Evolutionary conservation across 2,329 filamentous ascomycete species (phyloP).

Genomic region (Salinomyces thailandicus): DNA sequence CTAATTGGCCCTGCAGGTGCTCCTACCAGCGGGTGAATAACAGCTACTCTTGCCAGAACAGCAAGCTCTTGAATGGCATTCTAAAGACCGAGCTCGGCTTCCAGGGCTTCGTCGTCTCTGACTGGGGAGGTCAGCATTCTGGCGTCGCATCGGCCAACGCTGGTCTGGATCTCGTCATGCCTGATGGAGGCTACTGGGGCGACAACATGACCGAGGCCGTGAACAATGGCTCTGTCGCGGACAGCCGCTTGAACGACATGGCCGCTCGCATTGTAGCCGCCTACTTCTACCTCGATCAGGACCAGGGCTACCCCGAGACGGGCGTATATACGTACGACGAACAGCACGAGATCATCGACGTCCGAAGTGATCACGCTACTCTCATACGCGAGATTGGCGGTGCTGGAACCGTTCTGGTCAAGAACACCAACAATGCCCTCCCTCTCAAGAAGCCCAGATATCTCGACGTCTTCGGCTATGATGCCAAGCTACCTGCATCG

Average conservation of each 20-base stretch:
- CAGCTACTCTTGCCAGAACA: conserved; percentile 58
- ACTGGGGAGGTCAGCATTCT: conserved; percentile 28
- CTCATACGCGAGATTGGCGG: conserved; percentile 44
- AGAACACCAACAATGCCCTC: conserved; percentile 50
- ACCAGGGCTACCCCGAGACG: conserved; percentile 48
- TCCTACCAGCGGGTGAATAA: conserved; percentile 63
- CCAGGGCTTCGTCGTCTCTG: conserved; percentile 35
- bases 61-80: conserved; percentile 48
- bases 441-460: conserved; percentile 38
- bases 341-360: conserved; percentile 4
- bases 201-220: conserved; percentile 18
- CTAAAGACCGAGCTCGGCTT: conserved; percentile 51
- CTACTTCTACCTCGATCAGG: conserved; percentile 82
- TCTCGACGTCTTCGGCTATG: neutral
- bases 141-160: conserved; percentile 14
- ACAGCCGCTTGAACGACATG: conserved; percentile 70
- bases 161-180: conserved; percentile 22
- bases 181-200: conserved; percentile 10
- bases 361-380: conserved; percentile 37
- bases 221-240: conserved; percentile 18
- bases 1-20: conserved; percentile 50
- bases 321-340: neutral
- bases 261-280: conserved; percentile 74
- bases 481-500: conserved; percentile 25
- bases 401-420: conserved; percentile 50